Conservation (phyloP, 768 basidiomycete genomes). For the Boletus subcaerulescens region DNA sequence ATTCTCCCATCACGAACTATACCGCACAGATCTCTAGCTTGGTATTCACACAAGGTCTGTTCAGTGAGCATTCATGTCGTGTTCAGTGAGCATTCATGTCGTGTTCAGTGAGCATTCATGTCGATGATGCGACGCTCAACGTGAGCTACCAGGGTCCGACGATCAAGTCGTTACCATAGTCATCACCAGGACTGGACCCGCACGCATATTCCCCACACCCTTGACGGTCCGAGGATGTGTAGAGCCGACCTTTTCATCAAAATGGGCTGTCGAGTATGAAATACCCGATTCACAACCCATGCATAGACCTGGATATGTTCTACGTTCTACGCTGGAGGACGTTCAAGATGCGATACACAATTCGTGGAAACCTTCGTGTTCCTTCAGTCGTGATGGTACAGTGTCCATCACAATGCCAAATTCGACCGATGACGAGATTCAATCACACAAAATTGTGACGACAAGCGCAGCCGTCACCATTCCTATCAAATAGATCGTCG, state of each 20-base stretch:
- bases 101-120: background rate
- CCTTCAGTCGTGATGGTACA: rapidly evolving
- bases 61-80: too few species aligned
- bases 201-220: constrained; percentile 5
- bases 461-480: constrained; percentile 5
- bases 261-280: constrained; percentile 8
- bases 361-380: too few species aligned
- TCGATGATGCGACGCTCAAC: background rate
- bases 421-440: constrained; percentile 4
- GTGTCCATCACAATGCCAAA: constrained; percentile 8
- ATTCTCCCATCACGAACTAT: background rate
- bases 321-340: background rate
- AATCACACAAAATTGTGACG: background rate
- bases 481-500: constrained; percentile 1
- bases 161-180: background rate
- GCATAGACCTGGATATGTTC: background rate
- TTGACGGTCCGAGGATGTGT: background rate
- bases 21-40: background rate
- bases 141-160: background rate
- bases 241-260: background rate
- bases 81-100: too few species aligned
- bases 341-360: background rate
- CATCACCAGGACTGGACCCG: constrained; percentile 13
- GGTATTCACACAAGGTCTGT: background rate
- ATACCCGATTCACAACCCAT: background rate